Evolutionary conservation across 352 stramenopile species (phyloP).

Genomic region (Globisporangium apiculatum): DNA sequence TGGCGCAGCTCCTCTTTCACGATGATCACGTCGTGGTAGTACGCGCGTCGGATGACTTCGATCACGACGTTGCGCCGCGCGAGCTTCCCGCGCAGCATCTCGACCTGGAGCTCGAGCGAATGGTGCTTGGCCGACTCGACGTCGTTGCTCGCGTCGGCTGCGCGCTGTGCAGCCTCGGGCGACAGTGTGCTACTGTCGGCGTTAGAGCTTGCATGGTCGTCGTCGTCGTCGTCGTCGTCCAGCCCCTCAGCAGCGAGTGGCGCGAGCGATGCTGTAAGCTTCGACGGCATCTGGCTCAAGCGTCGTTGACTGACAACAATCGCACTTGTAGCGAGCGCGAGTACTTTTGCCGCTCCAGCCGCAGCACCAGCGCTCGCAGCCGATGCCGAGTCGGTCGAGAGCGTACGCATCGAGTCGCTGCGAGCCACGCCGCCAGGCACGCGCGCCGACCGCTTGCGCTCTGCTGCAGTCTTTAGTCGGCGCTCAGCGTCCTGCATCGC

Average conservation of each 20-base stretch:
- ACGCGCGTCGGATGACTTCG: slow-evolving; percentile 64
- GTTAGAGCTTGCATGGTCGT: neutral
- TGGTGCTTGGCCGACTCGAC: slow-evolving; percentile 29
- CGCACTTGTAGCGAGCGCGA: neutral
- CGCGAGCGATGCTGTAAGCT: slow-evolving; percentile 8
- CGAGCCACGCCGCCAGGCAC: no score
- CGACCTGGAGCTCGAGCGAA: slow-evolving; percentile 33
- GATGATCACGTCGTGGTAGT: slow-evolving; percentile 80
- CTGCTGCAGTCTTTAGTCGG: neutral
- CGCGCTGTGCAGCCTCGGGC: neutral
- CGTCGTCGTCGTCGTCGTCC: neutral
- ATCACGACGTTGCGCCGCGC: slow-evolving; percentile 65
- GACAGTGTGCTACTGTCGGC: neutral
- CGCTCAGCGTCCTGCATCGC: slow-evolving; percentile 7
- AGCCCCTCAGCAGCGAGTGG: slow-evolving; percentile 4
- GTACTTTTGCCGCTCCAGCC: neutral
- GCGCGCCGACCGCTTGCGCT: slow-evolving; percentile 1
- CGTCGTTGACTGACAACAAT: neutral
- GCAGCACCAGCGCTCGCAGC: neutral
- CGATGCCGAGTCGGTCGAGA: neutral
- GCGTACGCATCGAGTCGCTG: neutral
- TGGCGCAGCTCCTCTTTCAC: slow-evolving; percentile 75
- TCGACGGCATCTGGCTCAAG: slow-evolving; percentile 1
- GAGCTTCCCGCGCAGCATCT: slow-evolving; percentile 64
- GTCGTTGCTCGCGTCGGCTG: slow-evolving; percentile 13